These are phyloP conservation scores for Xylaria sp. DNA, from an alignment of 2,329 filamentous ascomycete genomes.

Conservation along the genomic window DNA sequence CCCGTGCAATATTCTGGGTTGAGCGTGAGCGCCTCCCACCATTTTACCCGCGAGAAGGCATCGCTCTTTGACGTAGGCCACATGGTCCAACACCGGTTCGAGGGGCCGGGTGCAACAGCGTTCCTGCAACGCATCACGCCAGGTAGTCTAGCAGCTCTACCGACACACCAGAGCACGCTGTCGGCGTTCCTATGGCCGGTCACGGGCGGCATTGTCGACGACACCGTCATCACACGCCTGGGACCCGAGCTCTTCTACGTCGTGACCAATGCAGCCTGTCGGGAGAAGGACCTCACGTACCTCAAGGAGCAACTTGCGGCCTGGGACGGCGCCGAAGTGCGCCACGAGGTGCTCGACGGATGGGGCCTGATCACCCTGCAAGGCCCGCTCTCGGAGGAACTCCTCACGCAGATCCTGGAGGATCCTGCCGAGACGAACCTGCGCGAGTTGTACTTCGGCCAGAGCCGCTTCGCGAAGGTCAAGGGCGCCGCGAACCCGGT, in stretches of 20 bases:
- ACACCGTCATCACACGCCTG: conserved; percentile 90
- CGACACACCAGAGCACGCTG: conserved; percentile 77
- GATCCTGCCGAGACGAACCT: conserved; percentile 66
- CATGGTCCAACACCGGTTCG: conserved; percentile 92
- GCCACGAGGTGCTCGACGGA: conserved; percentile 76
- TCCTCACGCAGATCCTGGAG: conserved; percentile 73
- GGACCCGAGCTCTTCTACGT: conserved; percentile 83
- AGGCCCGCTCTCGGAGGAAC: conserved; percentile 78
- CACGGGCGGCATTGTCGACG: conserved; percentile 93
- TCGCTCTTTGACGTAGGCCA: conserved; percentile 97
- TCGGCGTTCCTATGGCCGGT: conserved; percentile 83
- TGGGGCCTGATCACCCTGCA: conserved; percentile 90
- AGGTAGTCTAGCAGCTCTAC: conserved; percentile 73
- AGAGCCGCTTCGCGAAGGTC: conserved; percentile 73
- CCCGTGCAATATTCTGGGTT: conserved; percentile 86
- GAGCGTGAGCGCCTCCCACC: conserved; percentile 84
- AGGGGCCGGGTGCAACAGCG: conserved; percentile 79
- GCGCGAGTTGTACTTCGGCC: conserved; percentile 82
- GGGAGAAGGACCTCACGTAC: conserved; percentile 87
- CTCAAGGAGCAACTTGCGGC: conserved; percentile 74
- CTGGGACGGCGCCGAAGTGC: conserved; percentile 69
- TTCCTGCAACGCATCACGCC: conserved; percentile 91
- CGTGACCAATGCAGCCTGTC: conserved; percentile 93
- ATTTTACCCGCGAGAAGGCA: conserved; percentile 87
- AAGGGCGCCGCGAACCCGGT: conserved; percentile 64